These are phyloP conservation scores for Petunia secreta DNA, from an alignment of 257 asterid genomes.

Conservation along the genomic window DNA sequence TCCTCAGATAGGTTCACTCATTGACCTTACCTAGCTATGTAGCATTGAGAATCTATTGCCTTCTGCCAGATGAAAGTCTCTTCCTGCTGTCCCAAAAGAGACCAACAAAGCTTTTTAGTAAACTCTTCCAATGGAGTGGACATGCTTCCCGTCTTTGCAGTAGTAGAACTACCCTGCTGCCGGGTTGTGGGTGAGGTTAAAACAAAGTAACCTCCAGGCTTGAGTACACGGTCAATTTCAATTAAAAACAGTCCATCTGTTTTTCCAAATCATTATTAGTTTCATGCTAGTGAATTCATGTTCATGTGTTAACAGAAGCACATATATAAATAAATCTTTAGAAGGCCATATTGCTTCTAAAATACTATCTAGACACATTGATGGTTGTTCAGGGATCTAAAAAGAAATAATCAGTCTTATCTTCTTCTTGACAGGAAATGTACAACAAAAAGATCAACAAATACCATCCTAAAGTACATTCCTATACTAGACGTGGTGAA, in stretches of 20 bases:
- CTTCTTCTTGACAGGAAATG: neutral
- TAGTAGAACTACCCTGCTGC: conserved; percentile 54
- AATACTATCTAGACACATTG: neutral
- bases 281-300: conserved; percentile 16
- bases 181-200: conserved; percentile 74
- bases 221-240: conserved; percentile 90
- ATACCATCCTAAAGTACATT: neutral
- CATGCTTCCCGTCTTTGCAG: conserved; percentile 52
- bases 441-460: neutral
- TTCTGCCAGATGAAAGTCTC: conserved; percentile 92
- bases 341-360: neutral
- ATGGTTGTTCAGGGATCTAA: neutral
- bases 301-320: neutral
- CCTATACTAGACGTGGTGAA: neutral
- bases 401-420: neutral
- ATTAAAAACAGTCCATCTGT: conserved; percentile 83
- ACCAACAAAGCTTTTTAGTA: conserved; percentile 76
- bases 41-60: conserved; percentile 68
- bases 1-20: neutral
- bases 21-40: conserved; percentile 63
- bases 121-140: conserved; percentile 66
- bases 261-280: conserved; percentile 37
- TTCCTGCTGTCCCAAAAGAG: conserved; percentile 71
- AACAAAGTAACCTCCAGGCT: conserved; percentile 95
- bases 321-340: neutral